A percentile compares a stretch with the other conserved stretches of the same genome.
phyloP scores from a whole-genome alignment of 257 asterid genomes.

The Knoxia roxburghii region DNA sequence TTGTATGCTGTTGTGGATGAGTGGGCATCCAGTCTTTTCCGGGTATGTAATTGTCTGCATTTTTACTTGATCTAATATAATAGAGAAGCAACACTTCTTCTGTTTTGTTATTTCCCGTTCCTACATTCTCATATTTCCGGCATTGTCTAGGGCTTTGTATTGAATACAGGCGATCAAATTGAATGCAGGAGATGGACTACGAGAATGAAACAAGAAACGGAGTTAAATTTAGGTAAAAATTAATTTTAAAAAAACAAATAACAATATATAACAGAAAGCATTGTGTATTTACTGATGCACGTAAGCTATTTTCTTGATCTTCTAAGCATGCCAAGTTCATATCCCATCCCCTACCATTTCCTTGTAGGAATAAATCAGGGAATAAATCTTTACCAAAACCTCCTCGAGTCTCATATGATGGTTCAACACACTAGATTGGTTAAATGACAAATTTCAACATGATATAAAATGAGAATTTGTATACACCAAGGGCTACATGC shows the following conservation, averaged over 20 bases:
- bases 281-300: background rate
- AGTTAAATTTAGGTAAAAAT: constrained; percentile 66
- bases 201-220: constrained; percentile 81
- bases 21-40: constrained; percentile 99
- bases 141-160: constrained; percentile 56
- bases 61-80: constrained; percentile 19
- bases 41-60: constrained; percentile 48
- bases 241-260: background rate
- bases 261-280: too few relatives aligned
- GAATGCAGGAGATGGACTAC: constrained; percentile 99
- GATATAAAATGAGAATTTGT: background rate
- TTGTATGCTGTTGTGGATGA: constrained; percentile 85
- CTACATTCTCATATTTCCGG: background rate
- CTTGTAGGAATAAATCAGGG: background rate
- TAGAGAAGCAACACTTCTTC: background rate
- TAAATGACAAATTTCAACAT: background rate
- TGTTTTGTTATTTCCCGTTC: background rate
- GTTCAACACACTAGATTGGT: background rate
- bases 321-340: background rate
- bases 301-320: background rate
- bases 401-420: background rate
- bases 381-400: background rate
- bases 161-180: constrained; percentile 98
- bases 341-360: background rate
- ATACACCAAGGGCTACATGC: background rate